phyloP scores from a whole-genome alignment of 2,329 filamentous ascomycete species.

The Nemania serpens region DNA sequence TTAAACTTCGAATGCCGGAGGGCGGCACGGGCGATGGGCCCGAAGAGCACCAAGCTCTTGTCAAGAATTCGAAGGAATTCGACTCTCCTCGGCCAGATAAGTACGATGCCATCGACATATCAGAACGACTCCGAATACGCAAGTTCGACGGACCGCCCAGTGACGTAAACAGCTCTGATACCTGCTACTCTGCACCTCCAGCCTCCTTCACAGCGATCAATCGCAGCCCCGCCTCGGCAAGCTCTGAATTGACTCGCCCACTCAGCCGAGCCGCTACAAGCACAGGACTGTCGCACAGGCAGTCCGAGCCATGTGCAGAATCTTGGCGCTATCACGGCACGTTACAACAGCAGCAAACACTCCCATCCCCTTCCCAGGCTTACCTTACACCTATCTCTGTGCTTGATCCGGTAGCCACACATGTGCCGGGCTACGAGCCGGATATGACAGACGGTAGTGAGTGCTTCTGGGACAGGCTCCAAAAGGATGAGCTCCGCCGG shows the following conservation, averaged over 20 bases:
- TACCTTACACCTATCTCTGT: conserved; percentile 29
- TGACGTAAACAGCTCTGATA: conserved; percentile 32
- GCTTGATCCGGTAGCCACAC: conserved; percentile 22
- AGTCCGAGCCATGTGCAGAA: conserved; percentile 30
- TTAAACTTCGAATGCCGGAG: conserved; percentile 47
- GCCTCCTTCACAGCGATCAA: conserved; percentile 50
- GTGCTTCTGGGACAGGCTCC: conserved; percentile 32
- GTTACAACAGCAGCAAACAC: conserved; percentile 16
- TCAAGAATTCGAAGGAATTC: conserved; percentile 49
- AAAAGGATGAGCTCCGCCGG: conserved; percentile 31
- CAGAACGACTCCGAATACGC: conserved; percentile 39
- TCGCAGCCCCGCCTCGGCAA: conserved; percentile 26
- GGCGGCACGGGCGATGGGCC: conserved; percentile 55
- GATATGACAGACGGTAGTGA: conserved; percentile 20
- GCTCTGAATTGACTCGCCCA: conserved; percentile 23
- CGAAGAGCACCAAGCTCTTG: conserved; percentile 57
- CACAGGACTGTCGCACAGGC: conserved; percentile 18
- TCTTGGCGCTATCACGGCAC: conserved; percentile 30
- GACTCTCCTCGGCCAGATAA: conserved; percentile 46
- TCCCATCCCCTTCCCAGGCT: conserved; percentile 16
- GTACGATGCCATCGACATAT: conserved; percentile 37
- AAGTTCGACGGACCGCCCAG: conserved; percentile 40
- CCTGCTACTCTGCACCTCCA: conserved; percentile 39
- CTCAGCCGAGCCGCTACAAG: conserved; percentile 11
- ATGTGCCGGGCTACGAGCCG: conserved; percentile 22